phyloP scores from a whole-genome alignment of 2,329 filamentous ascomycete genomes.

The Stenocarpella maydis region DNA sequence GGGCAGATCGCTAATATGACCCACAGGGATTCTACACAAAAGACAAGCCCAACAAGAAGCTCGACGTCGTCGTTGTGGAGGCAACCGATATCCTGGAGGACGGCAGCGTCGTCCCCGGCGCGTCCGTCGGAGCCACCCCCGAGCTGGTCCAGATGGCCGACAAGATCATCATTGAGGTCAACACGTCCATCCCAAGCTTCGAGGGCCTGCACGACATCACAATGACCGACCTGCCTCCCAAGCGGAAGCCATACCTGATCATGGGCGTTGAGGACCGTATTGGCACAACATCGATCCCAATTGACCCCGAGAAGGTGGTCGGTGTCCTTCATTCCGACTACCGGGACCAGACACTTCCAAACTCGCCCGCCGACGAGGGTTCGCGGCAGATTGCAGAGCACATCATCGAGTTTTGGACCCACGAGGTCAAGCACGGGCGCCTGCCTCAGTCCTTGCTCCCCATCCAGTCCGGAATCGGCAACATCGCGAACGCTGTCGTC shows the following conservation, averaged over 20 bases:
- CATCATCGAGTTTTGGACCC: slow-evolving; percentile 83
- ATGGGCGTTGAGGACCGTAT: slow-evolving; percentile 88
- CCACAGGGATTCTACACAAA: slow-evolving; percentile 80
- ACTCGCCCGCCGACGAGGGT: slow-evolving; percentile 76
- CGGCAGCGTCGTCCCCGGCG: slow-evolving; percentile 87
- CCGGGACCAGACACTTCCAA: slow-evolving; percentile 77
- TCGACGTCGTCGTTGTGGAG: slow-evolving; percentile 87
- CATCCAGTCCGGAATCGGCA: slow-evolving; percentile 88
- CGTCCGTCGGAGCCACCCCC: slow-evolving; percentile 84
- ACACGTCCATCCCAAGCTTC: slow-evolving; percentile 84
- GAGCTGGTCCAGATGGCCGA: slow-evolving; percentile 91
- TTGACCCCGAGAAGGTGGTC: slow-evolving; percentile 84
- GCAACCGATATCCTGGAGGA: slow-evolving; percentile 88
- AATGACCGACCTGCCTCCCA: slow-evolving; percentile 83
- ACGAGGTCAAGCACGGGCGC: slow-evolving; percentile 81
- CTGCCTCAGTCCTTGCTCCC: slow-evolving; percentile 81
- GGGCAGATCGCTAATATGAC: slow-evolving; percentile 27
- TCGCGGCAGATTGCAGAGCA: slow-evolving; percentile 79
- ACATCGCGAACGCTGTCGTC: slow-evolving; percentile 92
- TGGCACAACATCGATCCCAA: slow-evolving; percentile 80
- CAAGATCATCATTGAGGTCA: slow-evolving; percentile 93
- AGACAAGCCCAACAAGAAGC: slow-evolving; percentile 74
- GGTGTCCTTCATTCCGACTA: slow-evolving; percentile 88
- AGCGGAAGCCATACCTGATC: slow-evolving; percentile 84
- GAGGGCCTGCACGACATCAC: slow-evolving; percentile 92